Evolutionary conservation across 495 filamentous ascomycete species (phyloP).

Genomic region (Neurospora tetraspora): DNA sequence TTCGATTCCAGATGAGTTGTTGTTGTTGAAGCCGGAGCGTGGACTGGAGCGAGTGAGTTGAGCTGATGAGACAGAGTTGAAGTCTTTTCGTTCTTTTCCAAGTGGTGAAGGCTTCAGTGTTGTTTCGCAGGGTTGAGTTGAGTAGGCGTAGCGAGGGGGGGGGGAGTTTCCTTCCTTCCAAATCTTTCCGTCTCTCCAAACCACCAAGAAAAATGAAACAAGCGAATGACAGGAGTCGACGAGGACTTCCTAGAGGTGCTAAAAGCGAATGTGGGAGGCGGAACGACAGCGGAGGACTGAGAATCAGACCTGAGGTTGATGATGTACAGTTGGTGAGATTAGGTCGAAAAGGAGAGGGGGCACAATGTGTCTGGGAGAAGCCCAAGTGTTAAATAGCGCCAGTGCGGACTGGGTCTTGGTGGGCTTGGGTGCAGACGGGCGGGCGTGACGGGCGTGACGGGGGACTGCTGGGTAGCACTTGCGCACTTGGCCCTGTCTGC

Average conservation of each 20-base stretch:
- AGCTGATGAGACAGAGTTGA: neutral
- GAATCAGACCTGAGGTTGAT: slow-evolving; percentile 12
- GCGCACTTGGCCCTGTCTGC: neutral
- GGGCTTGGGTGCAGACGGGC: neutral
- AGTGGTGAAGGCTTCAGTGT: neutral
- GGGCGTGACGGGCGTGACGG: neutral
- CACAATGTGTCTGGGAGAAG: slow-evolving; percentile 22
- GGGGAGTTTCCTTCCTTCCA: slow-evolving; percentile 5
- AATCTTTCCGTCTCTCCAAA: slow-evolving; percentile 23
- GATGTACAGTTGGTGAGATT: slow-evolving; percentile 24
- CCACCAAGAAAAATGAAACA: slow-evolving; percentile 34
- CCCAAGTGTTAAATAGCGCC: slow-evolving; percentile 26
- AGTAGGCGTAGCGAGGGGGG: slow-evolving; percentile 1
- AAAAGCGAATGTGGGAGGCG: slow-evolving; percentile 42
- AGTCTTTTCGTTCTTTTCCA: neutral
- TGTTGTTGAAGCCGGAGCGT: neutral
- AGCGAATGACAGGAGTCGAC: slow-evolving; percentile 57
- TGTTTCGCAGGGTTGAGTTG: slow-evolving; percentile 4
- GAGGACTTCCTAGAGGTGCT: slow-evolving; percentile 47
- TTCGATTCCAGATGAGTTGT: neutral
- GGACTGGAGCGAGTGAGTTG: neutral
- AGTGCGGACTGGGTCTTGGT: neutral
- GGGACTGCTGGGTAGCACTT: neutral
- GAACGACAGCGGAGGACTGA: slow-evolving; percentile 29
- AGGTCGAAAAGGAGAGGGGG: slow-evolving; percentile 8